Evolutionary conservation across 2,329 filamentous ascomycete species (phyloP).

Genomic region (Xylaria sp.): DNA sequence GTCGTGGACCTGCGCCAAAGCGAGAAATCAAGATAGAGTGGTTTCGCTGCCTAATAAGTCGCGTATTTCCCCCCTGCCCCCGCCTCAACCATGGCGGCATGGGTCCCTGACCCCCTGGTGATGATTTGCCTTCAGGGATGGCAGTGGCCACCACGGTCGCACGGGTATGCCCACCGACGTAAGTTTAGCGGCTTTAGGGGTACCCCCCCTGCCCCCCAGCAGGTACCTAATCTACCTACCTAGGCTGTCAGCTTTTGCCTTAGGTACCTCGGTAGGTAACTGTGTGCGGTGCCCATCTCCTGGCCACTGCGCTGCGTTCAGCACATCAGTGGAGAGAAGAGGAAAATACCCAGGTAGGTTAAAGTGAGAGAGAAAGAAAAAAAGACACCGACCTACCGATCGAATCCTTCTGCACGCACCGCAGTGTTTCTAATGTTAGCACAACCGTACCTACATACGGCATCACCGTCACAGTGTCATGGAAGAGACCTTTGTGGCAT

Average conservation of each 20-base stretch:
- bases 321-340: background rate
- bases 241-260: background rate
- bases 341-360: too few relatives aligned
- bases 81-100: too few relatives aligned
- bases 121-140: slow-evolving; percentile 2
- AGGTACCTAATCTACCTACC: background rate
- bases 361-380: background rate
- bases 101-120: background rate
- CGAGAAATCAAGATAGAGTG: background rate
- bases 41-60: background rate
- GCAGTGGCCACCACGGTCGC: background rate
- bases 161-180: background rate
- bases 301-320: background rate
- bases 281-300: background rate
- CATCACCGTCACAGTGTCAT: slow-evolving; percentile 28
- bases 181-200: background rate
- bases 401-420: slow-evolving; percentile 21
- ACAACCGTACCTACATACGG: slow-evolving; percentile 17
- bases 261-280: too few relatives aligned
- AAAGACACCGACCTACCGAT: background rate
- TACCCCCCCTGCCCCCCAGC: background rate
- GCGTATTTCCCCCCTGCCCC: background rate
- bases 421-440: slow-evolving; percentile 34
- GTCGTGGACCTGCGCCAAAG: background rate
- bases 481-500: slow-evolving; percentile 18